Evolutionary conservation across 345 rosid species (phyloP).

Genomic region (Cochlearia excelsa): DNA sequence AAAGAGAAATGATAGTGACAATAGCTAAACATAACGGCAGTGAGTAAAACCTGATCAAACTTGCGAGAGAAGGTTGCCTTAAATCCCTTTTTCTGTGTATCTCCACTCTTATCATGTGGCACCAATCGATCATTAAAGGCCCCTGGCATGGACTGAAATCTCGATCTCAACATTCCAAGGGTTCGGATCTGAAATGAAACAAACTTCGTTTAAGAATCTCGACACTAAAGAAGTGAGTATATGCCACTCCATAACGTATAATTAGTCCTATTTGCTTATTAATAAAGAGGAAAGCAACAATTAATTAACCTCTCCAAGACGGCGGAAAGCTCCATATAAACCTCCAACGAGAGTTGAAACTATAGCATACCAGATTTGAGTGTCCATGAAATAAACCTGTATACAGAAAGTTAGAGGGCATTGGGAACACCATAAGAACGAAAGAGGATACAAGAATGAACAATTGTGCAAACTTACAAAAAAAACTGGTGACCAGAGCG

Average conservation of each 20-base stretch:
- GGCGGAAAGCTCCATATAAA: constrained; percentile 54
- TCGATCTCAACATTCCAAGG: constrained; percentile 53
- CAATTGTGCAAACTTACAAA: constrained; percentile 48
- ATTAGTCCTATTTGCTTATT: constrained; percentile 1
- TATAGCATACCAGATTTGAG: constrained; percentile 62
- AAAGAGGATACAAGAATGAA: constrained; percentile 19
- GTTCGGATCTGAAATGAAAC: constrained; percentile 50
- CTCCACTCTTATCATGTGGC: constrained; percentile 44
- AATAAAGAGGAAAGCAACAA: constrained; percentile 8
- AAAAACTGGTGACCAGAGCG: constrained; percentile 55
- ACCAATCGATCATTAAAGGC: constrained; percentile 50
- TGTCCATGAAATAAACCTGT: constrained; percentile 62
- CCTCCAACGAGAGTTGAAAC: constrained; percentile 57
- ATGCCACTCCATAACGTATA: constrained; percentile 15
- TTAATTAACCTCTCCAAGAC: constrained; percentile 54
- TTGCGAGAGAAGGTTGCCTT: constrained; percentile 43
- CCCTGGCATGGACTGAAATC: constrained; percentile 52
- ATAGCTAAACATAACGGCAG: constrained; percentile 19
- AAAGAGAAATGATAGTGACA: constrained; percentile 7
- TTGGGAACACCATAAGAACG: constrained; percentile 8
- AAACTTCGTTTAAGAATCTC: constrained; percentile 14
- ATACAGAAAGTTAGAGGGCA: constrained; percentile 18
- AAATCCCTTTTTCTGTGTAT: constrained; percentile 43
- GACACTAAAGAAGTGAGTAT: constrained; percentile 16
- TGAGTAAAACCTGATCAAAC: constrained; percentile 39